Percentiles rank a stretch among this genome's conserved stretches.
These are phyloP conservation scores for Talaromyces sp. DNA, from an alignment of 2,329 filamentous ascomycete genomes.

Conservation along the genomic window DNA sequence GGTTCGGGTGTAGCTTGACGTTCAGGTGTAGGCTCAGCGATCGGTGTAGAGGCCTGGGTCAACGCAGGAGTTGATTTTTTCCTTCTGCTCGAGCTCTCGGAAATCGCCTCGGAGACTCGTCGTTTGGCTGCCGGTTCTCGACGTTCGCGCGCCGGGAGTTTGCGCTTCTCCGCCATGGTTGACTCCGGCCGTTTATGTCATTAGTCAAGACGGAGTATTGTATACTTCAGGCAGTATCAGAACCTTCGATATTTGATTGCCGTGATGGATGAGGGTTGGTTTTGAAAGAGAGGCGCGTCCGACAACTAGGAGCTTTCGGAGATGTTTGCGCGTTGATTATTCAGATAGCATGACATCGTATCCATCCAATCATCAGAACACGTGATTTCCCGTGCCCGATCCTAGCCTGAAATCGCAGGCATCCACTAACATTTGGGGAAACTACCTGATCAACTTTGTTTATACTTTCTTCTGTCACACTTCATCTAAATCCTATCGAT, in stretches of 20 bases:
- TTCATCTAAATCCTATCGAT: neutral
- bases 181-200: neutral
- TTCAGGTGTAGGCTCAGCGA: constrained; percentile 26
- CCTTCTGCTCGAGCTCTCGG: constrained; percentile 30
- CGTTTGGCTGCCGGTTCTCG: constrained; percentile 44
- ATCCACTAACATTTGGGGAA: neutral
- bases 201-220: neutral
- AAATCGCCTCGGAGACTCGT: constrained; percentile 39
- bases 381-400: neutral
- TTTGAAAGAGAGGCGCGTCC: neutral
- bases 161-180: constrained; percentile 44
- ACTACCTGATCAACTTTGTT: neutral
- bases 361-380: constrained; percentile 3
- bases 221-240: neutral
- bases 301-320: neutral
- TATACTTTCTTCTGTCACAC: neutral
- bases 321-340: constrained; percentile 1
- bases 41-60: constrained; percentile 27
- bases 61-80: constrained; percentile 26
- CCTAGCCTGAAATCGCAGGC: neutral
- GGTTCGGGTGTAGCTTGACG: constrained; percentile 26
- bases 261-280: neutral
- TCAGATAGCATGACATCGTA: constrained; percentile 1
- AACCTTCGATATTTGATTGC: neutral
- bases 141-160: constrained; percentile 41